Conservation (phyloP, 805 yeast genomes). For the Myxozyma neotropica region DNA sequence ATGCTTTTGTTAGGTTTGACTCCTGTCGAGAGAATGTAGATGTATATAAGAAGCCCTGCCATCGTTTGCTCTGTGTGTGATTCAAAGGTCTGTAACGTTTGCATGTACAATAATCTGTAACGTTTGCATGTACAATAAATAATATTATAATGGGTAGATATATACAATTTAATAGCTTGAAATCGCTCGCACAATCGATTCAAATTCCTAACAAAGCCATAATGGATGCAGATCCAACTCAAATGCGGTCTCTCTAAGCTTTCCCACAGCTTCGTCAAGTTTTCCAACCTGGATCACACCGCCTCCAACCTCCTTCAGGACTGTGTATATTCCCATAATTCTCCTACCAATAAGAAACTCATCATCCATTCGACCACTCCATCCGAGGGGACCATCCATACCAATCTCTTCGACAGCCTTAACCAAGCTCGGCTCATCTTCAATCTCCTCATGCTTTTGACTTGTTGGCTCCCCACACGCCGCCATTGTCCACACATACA, state of each 20-base stretch:
- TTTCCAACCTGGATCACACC: not conserved
- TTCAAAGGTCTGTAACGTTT: not conserved
- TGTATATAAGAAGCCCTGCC: not conserved
- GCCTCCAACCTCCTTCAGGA: not conserved
- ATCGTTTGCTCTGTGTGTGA: not conserved
- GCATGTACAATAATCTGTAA: not conserved
- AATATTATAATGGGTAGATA: too few species aligned
- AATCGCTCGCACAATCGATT: not conserved
- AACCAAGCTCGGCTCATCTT: not conserved
- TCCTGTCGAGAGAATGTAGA: slow-evolving; percentile 98
- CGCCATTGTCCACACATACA: slow-evolving; percentile 5
- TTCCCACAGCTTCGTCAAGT: slow-evolving; percentile 1
- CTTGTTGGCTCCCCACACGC: slow-evolving; percentile 1
- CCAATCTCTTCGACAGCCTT: slow-evolving; percentile 6
- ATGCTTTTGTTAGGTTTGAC: slow-evolving; percentile 87
- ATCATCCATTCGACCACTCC: slow-evolving; percentile 14
- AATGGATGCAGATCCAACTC: slow-evolving; percentile 14
- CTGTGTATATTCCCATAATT: not conserved
- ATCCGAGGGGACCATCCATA: slow-evolving; percentile 26
- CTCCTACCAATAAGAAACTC: slow-evolving; percentile 24
- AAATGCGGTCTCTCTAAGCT: not conserved
- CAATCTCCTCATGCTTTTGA: not conserved
- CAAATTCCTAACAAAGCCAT: not conserved
- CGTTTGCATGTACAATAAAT: too few species aligned
- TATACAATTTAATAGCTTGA: not conserved